Evolutionary conservation across 371 early-diverging fungal species (phyloP), one percentile per base, ranked within the genome.

Genomic region (Funneliformis caledonium): DNA sequence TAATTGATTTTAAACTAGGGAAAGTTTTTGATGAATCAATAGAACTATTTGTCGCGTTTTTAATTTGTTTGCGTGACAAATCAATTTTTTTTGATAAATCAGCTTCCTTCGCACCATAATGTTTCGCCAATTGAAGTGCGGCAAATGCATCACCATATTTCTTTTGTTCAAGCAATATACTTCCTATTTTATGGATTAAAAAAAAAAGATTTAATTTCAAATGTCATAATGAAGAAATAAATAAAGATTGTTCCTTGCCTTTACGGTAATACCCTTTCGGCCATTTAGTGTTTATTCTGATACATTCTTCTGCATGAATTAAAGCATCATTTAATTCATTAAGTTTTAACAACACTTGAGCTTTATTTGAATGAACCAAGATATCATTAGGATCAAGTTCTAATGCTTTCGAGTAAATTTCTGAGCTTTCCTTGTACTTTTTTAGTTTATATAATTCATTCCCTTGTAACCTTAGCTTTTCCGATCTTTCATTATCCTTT

Each of bases 191-290:
- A 42, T 31, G 31, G 42, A 69, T 42, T 19, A 48, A n/a, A 10
- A 47, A 16, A 1, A 78, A 11, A 84, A 85, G 62, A 65, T 75
- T 43, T 82, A 81, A 16, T 33, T 64, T 60, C 16, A 47, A 26
- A 62, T 64, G 9, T 0, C 5, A 43, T 6, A 0, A 12, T 9
- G 72, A 50, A 72, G 8, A 42, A 37, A 19, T 22, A 56, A 73
- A 76, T 43, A n/a, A 78, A 47, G n/a, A 4, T 16, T 45, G 45
- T n/a, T 8, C 9, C 12, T 68, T 75, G 81, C 82, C 82, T 81
- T 78, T 76, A 31, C 80, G n/a, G 62, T 82, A 81, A 64, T 80
- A 81, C 1, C 82, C 82, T 59, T 82, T 82, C 16, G 74, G 16
- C 82, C 80, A 81, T 68, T 70, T 65, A 19, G 33, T 2, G 59